Base-by-base conservation (phyloP, 73 alveolate species). In the Paramecium sexaurelia region DNA sequence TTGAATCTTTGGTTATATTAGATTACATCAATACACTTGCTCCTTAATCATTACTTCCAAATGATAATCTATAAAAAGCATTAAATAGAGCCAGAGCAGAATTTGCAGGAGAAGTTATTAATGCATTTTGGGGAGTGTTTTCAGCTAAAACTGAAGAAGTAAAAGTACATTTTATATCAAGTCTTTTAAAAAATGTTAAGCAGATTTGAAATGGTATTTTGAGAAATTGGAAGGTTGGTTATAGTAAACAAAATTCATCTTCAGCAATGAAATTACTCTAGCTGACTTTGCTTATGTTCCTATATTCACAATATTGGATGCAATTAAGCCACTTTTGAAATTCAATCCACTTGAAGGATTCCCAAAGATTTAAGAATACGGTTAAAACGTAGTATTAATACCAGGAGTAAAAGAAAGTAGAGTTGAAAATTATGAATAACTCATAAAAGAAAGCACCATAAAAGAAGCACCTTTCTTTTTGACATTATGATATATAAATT, bases 231-330 rank as follows among this genome's bases (percentile, higher is more conserved):
- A 43, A 22, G 29, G 17, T 24, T 75, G 89, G 89, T 22, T 75
- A 40, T n/a, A 75, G n/a, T 32, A 69, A 75, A 8, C 66, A 2
- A 75, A 75, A 75, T 75, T 20, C 40, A 37, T 75, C 19, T 35
- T n/a, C 40, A 37, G 89, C 4, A 43, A 75, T 20, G 89, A 75
- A 9, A 9, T 43, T n/a, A 75, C 71, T 17, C 40, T 75, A 15
- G 89, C 89, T 9, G 89, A 75, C 41, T 75, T 75, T 43, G 40
- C 89, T 27, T 75, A 27, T 43, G 66, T 73, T 75, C 68, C 89
- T 7, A 39, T 75, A 20, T 75, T 75, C 69, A 40, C 69, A 40
- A 39, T 43, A 20, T 45, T 75, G 7, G 7, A 39, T 37, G 89
- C 69, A 20, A 10, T 75, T 7, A 37, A 40, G 8, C 89, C 89